Percentiles rank a stretch among this genome's conserved stretches.
Conservation (phyloP, 2,329 filamentous ascomycete species). For the Hypoxylon sp. region DNA sequence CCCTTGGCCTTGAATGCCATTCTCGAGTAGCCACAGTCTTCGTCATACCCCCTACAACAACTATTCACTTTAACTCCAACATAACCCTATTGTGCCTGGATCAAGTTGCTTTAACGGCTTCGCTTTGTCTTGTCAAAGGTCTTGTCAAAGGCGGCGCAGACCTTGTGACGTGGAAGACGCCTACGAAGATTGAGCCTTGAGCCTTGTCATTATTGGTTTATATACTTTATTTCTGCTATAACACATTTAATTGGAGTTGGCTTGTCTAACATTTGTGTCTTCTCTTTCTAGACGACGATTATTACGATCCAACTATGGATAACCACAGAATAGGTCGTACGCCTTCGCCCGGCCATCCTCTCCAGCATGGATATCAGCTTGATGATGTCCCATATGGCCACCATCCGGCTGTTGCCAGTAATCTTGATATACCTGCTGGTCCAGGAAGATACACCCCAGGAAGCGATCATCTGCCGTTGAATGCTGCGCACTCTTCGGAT, state of each 20-base stretch:
- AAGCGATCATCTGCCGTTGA: slow-evolving; percentile 81
- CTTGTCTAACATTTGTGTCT: slow-evolving; percentile 34
- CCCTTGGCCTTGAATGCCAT: slow-evolving; percentile 6
- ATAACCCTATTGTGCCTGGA: slow-evolving; percentile 16
- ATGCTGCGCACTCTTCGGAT: slow-evolving; percentile 74
- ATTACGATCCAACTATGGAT: slow-evolving; percentile 69
- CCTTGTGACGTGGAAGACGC: slow-evolving; percentile 32
- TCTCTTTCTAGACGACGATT: slow-evolving; percentile 61
- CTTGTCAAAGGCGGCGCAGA: slow-evolving; percentile 22
- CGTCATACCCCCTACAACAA: slow-evolving; percentile 6
- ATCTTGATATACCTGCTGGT: slow-evolving; percentile 75
- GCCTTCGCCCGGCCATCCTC: slow-evolving; percentile 79
- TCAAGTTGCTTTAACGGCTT: slow-evolving; percentile 22
- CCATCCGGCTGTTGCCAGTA: slow-evolving; percentile 51
- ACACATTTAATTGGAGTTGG: slow-evolving; percentile 4
- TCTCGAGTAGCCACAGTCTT: slow-evolving; percentile 15
- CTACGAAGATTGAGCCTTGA: slow-evolving; percentile 15
- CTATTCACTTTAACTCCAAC: slow-evolving; percentile 13
- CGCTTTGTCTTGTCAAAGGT: slow-evolving; percentile 17
- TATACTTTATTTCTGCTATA: slow-evolving; percentile 1
- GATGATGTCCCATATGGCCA: slow-evolving; percentile 77
- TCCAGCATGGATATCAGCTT: slow-evolving; percentile 80
- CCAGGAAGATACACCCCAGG: slow-evolving; percentile 64
- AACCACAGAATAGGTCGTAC: slow-evolving; percentile 65
- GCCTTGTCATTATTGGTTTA: slow-evolving; percentile 17